A percentile compares a stretch with the other conserved stretches of the same genome.
phyloP scores from a whole-genome alignment of 768 basidiomycete species.

The Lactifluus rugatus region DNA sequence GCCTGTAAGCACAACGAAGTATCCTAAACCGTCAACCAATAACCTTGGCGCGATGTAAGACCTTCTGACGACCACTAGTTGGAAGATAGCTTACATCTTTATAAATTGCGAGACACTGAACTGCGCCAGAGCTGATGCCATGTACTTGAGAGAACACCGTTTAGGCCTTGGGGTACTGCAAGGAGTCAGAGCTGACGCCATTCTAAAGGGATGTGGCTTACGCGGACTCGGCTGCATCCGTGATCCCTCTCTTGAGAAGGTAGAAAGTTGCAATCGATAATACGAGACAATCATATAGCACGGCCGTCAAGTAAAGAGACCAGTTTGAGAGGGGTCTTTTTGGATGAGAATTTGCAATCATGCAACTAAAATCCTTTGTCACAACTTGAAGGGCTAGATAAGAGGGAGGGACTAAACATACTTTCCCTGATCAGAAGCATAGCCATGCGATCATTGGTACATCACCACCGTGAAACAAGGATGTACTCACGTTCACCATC shows the following conservation, averaged over 20 bases:
- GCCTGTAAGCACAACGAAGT: conserved; percentile 47
- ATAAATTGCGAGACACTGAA: conserved; percentile 21
- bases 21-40: conserved; percentile 57
- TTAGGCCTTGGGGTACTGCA: background rate
- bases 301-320: conserved; percentile 48
- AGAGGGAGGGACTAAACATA: conserved; percentile 17
- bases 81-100: conserved; percentile 20
- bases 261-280: conserved; percentile 42
- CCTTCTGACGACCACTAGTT: background rate
- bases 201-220: background rate
- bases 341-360: conserved; percentile 26
- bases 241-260: conserved; percentile 37
- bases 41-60: conserved; percentile 35
- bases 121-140: background rate
- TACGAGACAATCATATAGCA: conserved; percentile 46
- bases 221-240: conserved; percentile 23
- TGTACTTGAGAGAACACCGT: background rate
- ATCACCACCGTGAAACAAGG: background rate
- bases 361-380: conserved; percentile 33
- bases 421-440: conserved; percentile 27
- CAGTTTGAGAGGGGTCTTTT: conserved; percentile 33
- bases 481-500: background rate
- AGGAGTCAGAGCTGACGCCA: background rate
- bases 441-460: background rate
- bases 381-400: background rate